Conservation (phyloP, 805 yeast species). For the Candida caryicola region DNA sequence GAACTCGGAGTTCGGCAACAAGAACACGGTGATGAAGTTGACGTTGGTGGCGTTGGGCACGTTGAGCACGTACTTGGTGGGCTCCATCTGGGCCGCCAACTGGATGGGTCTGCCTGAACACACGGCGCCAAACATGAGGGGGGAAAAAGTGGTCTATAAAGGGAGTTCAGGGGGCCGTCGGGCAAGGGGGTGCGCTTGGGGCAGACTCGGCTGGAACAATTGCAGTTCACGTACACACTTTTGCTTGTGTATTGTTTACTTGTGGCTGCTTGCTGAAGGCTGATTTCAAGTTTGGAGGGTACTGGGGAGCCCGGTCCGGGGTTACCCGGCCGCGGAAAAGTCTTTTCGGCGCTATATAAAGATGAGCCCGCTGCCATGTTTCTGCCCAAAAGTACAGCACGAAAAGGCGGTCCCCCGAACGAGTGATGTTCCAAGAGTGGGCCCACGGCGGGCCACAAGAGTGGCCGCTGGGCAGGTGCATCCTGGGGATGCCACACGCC, state of each 20-base stretch:
- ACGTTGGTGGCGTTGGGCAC: slow-evolving; percentile 62
- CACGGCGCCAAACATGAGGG: slow-evolving; percentile 66
- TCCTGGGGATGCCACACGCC: too few relatives aligned
- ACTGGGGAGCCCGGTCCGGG: neutral
- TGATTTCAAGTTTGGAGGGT: slow-evolving; percentile 5
- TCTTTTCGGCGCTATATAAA: too few relatives aligned
- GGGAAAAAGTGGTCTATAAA: neutral
- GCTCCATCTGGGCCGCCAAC: slow-evolving; percentile 64
- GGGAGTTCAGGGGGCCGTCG: too few relatives aligned
- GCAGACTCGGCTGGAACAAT: too few relatives aligned
- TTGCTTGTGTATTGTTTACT: too few relatives aligned
- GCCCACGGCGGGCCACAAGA: too few relatives aligned
- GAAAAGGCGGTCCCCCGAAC: neutral
- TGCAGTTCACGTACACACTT: too few relatives aligned
- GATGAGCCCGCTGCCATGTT: too few relatives aligned
- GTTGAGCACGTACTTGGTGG: slow-evolving; percentile 60
- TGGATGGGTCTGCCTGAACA: slow-evolving; percentile 68
- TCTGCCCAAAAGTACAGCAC: neutral
- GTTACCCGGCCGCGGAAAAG: slow-evolving; percentile 5
- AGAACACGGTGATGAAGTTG: slow-evolving; percentile 78
- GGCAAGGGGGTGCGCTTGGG: too few relatives aligned
- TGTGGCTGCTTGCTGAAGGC: too few relatives aligned
- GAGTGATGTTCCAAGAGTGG: neutral
- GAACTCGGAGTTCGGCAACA: slow-evolving; percentile 74
- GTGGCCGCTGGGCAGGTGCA: too few relatives aligned